Evolutionary conservation across 176 grass and related monocot species (phyloP), one percentile per base, ranked within the genome.

Genomic region (Cenchrus fungigraminus): DNA sequence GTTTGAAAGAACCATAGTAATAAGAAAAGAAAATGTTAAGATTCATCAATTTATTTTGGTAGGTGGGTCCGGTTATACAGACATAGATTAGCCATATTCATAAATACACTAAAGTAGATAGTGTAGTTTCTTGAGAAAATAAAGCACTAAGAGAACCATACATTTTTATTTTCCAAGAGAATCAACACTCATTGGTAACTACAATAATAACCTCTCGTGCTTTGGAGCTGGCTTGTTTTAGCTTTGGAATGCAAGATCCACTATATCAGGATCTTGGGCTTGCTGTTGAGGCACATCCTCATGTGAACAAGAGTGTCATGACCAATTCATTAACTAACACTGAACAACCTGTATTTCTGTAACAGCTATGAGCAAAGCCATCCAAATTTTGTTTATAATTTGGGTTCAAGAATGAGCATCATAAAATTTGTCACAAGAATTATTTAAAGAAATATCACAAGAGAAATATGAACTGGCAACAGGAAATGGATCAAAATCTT

Each of bases 401-500:
- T 71, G 4, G 42, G 20, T 12, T 44, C 5, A 69, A 71, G 1
- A 6, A 71, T 25, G 19, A 46, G 25, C 20, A 3, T 70, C 25
- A 25, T 25, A 25, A 25, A 25, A 25, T 25, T 25, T 25, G 25
- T 25, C 25, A 25, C 25, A 25, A 25, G 25, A 25, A 25, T 25
- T 25, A 25, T 25, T 25, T 25, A 25, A 25, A 34, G 80, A 89
- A 71, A 6, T 71, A 13, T 6, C 5, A 49, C 20, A 2, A 50
- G 44, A 5, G 19, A 71, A 5, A 72, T 2, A 71, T 5, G 2
- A 28, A 80, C 59, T 56, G 54, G 8, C 84, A 79, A 45, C 79
- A 73, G 9, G 29, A 78, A 65, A 91, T 78, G 14, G 87, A 79
- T 54, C 52, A 76, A 85, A 31, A 86, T 42, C 31, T 86, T 84